Percentiles rank a stretch among this genome's conserved stretches.
phyloP scores from a whole-genome alignment of 2,329 filamentous ascomycete species.

The Fusarium sarcochroum region DNA sequence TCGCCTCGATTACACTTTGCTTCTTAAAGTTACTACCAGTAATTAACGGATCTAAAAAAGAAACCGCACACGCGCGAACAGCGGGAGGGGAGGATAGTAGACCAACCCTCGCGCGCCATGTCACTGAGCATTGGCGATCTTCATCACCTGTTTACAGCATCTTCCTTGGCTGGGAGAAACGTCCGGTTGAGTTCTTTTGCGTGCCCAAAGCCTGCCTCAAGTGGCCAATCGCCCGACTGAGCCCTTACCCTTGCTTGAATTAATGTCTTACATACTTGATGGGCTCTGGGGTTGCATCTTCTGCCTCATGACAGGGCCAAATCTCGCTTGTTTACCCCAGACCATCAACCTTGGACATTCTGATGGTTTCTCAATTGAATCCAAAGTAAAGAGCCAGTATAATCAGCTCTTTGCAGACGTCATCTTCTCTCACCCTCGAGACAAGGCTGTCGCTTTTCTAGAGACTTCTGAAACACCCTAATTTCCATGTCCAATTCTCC shows the following conservation, averaged over 20 bases:
- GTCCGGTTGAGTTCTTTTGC: conserved; percentile 8
- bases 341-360: not conserved
- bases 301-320: conserved; percentile 8
- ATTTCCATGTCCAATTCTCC: conserved; percentile 35
- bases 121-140: conserved; percentile 26
- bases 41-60: not conserved
- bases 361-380: not conserved
- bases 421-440: conserved; percentile 25
- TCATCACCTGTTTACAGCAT: conserved; percentile 19
- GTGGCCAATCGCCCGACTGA: conserved; percentile 25
- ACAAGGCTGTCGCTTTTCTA: conserved; percentile 26
- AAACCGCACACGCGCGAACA: too few species aligned
- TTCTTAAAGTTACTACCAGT: conserved; percentile 21
- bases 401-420: not conserved
- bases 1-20: conserved; percentile 18
- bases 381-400: not conserved
- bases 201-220: conserved; percentile 25
- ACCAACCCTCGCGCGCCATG: conserved; percentile 28
- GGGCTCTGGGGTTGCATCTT: conserved; percentile 4
- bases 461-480: conserved; percentile 45
- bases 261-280: conserved; percentile 6
- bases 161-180: conserved; percentile 6
- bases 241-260: conserved; percentile 13
- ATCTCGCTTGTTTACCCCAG: conserved; percentile 37
- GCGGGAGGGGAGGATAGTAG: too few species aligned